phyloP scores from a whole-genome alignment of 208 protist species.

The Trypanosoma caninum region DNA sequence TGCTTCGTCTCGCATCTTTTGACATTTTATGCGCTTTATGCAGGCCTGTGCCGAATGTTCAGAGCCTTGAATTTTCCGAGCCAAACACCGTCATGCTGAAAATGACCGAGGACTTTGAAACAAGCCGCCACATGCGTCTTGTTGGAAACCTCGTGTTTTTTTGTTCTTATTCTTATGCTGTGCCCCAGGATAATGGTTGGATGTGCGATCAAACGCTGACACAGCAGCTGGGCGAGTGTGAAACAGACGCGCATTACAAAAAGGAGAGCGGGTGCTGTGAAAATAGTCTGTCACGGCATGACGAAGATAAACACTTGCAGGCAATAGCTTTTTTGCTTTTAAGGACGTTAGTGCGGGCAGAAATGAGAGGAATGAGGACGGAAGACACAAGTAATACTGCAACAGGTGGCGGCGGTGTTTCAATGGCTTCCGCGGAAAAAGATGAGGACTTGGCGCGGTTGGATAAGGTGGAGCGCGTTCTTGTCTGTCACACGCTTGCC shows the following conservation, averaged over 20 bases:
- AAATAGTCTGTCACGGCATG: not conserved
- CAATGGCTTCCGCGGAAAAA: not conserved
- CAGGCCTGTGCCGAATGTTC: not conserved
- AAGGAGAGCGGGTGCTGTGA: not conserved
- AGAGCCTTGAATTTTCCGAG: not conserved
- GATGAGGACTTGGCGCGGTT: not conserved
- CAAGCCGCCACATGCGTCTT: conserved; percentile 9
- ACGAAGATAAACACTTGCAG: not conserved
- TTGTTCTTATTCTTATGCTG: conserved; percentile 2
- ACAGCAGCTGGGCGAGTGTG: not conserved
- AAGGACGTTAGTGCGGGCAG: not conserved
- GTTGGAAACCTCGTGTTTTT: conserved; percentile 16
- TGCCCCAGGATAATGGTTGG: conserved; percentile 16
- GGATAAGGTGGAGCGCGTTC: conserved; percentile 9
- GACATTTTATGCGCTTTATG: not conserved
- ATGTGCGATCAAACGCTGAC: not conserved
- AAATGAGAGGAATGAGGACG: not conserved
- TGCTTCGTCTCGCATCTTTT: conserved; percentile 16
- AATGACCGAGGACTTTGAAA: conserved; percentile 10
- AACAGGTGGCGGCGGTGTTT: not conserved
- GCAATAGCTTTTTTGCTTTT: conserved; percentile 12
- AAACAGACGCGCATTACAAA: not conserved
- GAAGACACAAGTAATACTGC: not conserved
- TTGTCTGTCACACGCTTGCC: conserved; percentile 14
- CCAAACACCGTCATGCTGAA: not conserved